These are phyloP conservation scores for Closterium sp. DNA, from an alignment of 139 green algal species.

Conservation along the genomic window DNA sequence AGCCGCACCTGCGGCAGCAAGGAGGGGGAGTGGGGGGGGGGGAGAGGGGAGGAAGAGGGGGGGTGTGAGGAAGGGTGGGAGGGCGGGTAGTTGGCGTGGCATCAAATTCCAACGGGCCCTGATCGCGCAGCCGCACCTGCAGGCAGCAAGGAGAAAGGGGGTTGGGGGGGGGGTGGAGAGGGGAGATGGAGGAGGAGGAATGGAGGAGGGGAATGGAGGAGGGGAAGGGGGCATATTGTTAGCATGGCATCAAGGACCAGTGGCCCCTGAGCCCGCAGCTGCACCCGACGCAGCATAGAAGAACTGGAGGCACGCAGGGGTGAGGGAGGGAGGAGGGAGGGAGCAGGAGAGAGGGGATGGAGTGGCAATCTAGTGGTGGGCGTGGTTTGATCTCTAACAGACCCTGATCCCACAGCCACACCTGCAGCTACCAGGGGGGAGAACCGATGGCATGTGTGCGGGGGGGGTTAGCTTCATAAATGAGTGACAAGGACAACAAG, in stretches of 20 bases:
- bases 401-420: too few relatives aligned
- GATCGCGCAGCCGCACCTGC: slow-evolving; percentile 31
- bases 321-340: slow-evolving; percentile 29
- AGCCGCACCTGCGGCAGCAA: slow-evolving; percentile 39
- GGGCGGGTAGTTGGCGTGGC: background rate
- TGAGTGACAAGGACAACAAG: slow-evolving; percentile 20
- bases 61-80: slow-evolving; percentile 41
- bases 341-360: background rate
- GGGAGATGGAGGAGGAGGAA: background rate
- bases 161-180: too few relatives aligned
- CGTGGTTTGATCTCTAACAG: too few relatives aligned
- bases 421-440: too few relatives aligned
- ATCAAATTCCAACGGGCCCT: slow-evolving; percentile 44
- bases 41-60: slow-evolving; percentile 38
- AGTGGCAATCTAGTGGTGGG: too few relatives aligned
- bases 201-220: background rate
- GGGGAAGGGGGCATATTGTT: background rate
- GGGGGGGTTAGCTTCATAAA: too few relatives aligned
- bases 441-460: too few relatives aligned
- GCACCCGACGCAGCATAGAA: slow-evolving; percentile 23
- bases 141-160: slow-evolving; percentile 24
- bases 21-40: too few relatives aligned
- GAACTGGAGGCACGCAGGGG: background rate
- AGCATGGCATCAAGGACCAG: slow-evolving; percentile 36
- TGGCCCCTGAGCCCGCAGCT: slow-evolving; percentile 19